These are phyloP conservation scores for Diaporthe aspalathi DNA, from an alignment of 2,329 filamentous ascomycete species.

Conservation along the genomic window DNA sequence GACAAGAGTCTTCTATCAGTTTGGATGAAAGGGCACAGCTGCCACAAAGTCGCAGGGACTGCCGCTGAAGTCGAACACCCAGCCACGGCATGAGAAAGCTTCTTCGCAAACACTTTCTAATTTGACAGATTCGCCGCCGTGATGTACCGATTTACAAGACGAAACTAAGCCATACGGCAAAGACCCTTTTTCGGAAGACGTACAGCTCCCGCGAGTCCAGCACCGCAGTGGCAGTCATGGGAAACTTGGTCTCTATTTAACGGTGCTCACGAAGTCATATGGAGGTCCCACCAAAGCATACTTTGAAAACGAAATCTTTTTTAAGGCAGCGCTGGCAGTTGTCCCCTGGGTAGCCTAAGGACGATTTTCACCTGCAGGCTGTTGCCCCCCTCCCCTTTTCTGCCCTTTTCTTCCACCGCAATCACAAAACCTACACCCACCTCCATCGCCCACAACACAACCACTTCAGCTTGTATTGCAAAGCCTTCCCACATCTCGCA, in stretches of 20 bases:
- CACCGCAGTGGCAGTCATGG: not conserved
- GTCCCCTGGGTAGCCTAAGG: not conserved
- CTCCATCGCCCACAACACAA: not conserved
- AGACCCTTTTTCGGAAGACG: not conserved
- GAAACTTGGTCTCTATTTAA: not conserved
- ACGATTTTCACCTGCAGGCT: not conserved
- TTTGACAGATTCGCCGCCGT: not conserved
- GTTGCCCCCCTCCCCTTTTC: conserved; percentile 5
- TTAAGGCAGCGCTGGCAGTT: conserved; percentile 3
- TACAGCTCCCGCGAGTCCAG: not conserved
- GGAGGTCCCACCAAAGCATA: not conserved
- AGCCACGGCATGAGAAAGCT: not conserved
- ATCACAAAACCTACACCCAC: not conserved
- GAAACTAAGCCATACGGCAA: not conserved
- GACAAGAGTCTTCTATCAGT: not conserved
- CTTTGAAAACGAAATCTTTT: not conserved
- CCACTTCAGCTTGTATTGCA: conserved; percentile 22
- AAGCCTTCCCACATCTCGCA: not conserved
- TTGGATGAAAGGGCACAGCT: not conserved
- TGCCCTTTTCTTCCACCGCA: not conserved
- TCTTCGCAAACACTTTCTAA: not conserved
- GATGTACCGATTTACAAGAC: not conserved
- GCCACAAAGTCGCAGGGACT: not conserved
- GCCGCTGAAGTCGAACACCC: not conserved
- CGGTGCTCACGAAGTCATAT: not conserved